phyloP scores from a whole-genome alignment of 2,329 filamentous ascomycete genomes.

The Penicillium sp. region DNA sequence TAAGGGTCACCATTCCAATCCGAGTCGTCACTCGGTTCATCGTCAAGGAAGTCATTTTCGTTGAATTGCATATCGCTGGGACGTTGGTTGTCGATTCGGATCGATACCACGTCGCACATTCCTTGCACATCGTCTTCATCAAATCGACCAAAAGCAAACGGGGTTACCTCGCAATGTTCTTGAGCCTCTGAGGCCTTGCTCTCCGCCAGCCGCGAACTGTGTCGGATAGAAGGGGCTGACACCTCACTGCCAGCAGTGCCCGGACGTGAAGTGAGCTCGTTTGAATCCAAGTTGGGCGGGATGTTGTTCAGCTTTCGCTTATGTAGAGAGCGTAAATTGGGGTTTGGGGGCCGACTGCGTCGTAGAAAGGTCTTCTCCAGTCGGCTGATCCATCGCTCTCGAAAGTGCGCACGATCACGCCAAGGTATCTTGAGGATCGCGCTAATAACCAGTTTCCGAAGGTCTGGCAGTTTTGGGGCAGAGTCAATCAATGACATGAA shows the following conservation, averaged over 20 bases:
- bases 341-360: constrained; percentile 31
- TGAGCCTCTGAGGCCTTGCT: constrained; percentile 28
- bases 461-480: constrained; percentile 61
- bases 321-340: constrained; percentile 26
- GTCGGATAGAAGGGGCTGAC: constrained; percentile 33
- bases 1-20: constrained; percentile 57
- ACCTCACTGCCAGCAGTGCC: constrained; percentile 13
- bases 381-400: constrained; percentile 72
- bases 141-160: neutral
- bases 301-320: constrained; percentile 10
- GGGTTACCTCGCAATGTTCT: constrained; percentile 9
- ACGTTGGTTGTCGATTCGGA: constrained; percentile 62
- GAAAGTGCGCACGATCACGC: constrained; percentile 76
- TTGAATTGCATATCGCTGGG: constrained; percentile 58
- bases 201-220: constrained; percentile 40
- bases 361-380: constrained; percentile 55
- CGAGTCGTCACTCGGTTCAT: constrained; percentile 59
- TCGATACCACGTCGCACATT: constrained; percentile 57
- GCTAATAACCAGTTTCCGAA: constrained; percentile 70
- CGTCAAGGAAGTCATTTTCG: constrained; percentile 61
- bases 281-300: neutral
- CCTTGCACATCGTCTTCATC: constrained; percentile 47
- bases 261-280: constrained; percentile 11
- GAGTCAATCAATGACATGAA: constrained; percentile 74
- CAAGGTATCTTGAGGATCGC: constrained; percentile 76